Conservation (phyloP, 306 rosid genomes). For the Pyrus bretschneideri region DNA sequence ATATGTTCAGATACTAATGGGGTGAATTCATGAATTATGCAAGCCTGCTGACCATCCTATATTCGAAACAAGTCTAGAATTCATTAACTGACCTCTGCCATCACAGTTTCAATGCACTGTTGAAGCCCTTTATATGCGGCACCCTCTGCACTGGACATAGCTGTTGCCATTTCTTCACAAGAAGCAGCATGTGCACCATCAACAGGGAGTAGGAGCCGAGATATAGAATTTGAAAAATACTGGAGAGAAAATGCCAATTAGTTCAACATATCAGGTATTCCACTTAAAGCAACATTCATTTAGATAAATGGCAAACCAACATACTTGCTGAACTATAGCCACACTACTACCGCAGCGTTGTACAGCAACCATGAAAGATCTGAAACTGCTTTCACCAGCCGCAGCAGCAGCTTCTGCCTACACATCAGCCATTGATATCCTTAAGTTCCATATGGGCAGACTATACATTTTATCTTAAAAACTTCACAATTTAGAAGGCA, state of each 20-base stretch:
- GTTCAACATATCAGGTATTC: constrained; percentile 6
- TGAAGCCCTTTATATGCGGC: constrained; percentile 96
- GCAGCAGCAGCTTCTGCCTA: constrained; percentile 99
- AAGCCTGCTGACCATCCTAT: constrained; percentile 9
- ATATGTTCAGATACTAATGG: neutral
- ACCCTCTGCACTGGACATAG: constrained; percentile 99
- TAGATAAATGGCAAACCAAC: constrained; percentile 16
- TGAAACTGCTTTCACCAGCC: constrained; percentile 99
- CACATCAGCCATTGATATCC: constrained; percentile 28
- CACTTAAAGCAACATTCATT: constrained; percentile 8
- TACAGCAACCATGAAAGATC: constrained; percentile 99
- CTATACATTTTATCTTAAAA: neutral
- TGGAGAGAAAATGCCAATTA: constrained; percentile 32
- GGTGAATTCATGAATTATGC: constrained; percentile 5
- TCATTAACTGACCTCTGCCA: constrained; percentile 84
- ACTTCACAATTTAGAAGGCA: constrained; percentile 19
- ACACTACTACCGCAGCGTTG: constrained; percentile 99
- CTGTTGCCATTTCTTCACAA: constrained; percentile 97
- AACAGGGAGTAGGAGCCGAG: constrained; percentile 95
- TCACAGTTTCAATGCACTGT: constrained; percentile 94
- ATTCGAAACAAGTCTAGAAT: neutral
- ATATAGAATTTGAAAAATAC: constrained; percentile 90
- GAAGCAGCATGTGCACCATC: constrained; percentile 99
- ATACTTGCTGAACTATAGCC: constrained; percentile 96
- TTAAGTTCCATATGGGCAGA: constrained; percentile 10